These are phyloP conservation scores for Thelonectria olida DNA, from an alignment of 2,329 filamentous ascomycete genomes.

Conservation along the genomic window DNA sequence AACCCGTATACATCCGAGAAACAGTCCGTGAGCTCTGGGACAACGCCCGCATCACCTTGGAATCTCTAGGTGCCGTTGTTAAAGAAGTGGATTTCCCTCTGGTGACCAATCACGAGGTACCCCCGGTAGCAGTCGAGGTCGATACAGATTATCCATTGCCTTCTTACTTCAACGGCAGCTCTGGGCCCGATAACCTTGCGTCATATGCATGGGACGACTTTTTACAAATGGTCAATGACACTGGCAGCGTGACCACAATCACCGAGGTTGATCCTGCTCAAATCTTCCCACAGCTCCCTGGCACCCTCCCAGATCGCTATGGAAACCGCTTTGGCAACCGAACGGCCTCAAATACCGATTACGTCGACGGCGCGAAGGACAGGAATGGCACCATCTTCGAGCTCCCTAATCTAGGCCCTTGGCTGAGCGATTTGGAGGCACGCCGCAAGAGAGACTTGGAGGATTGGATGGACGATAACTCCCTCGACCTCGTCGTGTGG, in stretches of 20 bases:
- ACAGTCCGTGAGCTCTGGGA: neutral
- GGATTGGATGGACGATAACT: neutral
- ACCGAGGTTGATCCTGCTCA: neutral
- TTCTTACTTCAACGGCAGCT: neutral
- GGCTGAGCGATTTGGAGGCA: neutral
- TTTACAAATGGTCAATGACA: neutral
- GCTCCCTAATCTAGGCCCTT: constrained; percentile 48
- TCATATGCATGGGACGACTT: neutral
- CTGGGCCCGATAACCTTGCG: neutral
- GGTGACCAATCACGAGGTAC: neutral
- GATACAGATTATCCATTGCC: neutral
- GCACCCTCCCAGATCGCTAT: neutral
- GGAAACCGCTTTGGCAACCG: neutral
- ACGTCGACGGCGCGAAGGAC: too few relatives aligned
- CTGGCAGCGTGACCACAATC: neutral
- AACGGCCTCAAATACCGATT: neutral
- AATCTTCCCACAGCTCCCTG: neutral
- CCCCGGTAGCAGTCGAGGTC: neutral
- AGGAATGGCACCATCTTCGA: constrained; percentile 47
- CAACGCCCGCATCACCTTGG: neutral
- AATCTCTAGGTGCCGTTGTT: neutral
- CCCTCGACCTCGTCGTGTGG: neutral
- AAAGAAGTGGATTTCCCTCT: neutral
- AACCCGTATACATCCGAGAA: neutral
- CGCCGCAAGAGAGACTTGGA: neutral